These are phyloP conservation scores for Camelina laxa DNA, from an alignment of 345 rosid species.

Conservation along the genomic window DNA sequence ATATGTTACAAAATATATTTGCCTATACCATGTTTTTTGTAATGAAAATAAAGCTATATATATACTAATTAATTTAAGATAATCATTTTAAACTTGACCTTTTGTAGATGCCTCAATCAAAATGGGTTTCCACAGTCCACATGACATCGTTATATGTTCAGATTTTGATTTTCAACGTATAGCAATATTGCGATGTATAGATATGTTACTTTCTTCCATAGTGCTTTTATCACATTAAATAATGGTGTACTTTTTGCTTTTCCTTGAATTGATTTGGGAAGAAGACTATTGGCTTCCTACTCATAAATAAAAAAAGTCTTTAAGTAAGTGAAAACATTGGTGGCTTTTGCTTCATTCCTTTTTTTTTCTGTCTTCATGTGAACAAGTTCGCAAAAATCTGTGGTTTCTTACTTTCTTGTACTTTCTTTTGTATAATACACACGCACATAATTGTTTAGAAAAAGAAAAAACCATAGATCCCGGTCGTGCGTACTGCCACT, in stretches of 20 bases:
- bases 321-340: constrained; percentile 28
- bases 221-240: not conserved
- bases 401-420: constrained; percentile 27
- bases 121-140: no score
- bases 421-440: constrained; percentile 20
- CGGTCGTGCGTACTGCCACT: constrained; percentile 50
- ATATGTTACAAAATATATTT: no score
- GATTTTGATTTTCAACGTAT: no score
- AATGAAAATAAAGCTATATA: no score
- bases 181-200: no score
- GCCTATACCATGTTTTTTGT: no score
- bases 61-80: no score
- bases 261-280: constrained; percentile 20
- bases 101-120: no score
- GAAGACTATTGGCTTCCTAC: constrained; percentile 18
- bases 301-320: not conserved
- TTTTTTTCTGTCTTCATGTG: constrained; percentile 37
- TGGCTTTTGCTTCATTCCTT: constrained; percentile 30
- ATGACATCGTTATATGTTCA: no score
- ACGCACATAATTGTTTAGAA: not conserved
- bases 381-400: constrained; percentile 26
- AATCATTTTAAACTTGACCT: no score
- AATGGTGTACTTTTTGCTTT: constrained; percentile 14
- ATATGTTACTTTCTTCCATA: not conserved
- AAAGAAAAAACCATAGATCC: not conserved